Percentiles rank a stretch among this genome's conserved stretches.
Conservation (phyloP, 2,329 filamentous ascomycete genomes). For the Fonsecaea erecta region DNA sequence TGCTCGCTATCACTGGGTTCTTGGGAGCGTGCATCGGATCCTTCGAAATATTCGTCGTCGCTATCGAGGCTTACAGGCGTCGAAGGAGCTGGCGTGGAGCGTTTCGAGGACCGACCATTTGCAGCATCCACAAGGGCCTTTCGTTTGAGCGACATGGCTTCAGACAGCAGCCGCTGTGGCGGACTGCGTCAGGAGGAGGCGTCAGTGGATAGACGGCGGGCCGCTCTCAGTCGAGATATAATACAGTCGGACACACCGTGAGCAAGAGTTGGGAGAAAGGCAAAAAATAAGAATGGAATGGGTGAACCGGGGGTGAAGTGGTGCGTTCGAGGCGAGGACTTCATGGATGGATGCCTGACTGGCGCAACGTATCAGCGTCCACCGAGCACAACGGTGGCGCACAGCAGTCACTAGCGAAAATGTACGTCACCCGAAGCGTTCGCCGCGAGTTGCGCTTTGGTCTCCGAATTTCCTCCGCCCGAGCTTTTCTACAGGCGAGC, state of each 20-base stretch:
- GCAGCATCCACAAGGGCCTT: conserved; percentile 47
- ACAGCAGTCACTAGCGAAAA: not conserved
- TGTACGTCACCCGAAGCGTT: not conserved
- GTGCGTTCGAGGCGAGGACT: not conserved
- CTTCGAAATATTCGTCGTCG: conserved; percentile 61
- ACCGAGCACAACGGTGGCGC: not conserved
- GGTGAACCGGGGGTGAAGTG: not conserved
- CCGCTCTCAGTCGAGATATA: not conserved
- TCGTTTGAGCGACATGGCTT: conserved; percentile 52
- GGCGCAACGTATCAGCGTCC: not conserved
- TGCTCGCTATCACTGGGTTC: conserved; percentile 51
- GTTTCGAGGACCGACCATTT: conserved; percentile 53
- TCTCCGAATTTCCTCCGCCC: not conserved
- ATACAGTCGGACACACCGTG: not conserved
- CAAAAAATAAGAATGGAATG: not conserved
- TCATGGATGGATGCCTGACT: not conserved
- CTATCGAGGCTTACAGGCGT: conserved; percentile 53
- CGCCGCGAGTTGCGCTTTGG: not conserved
- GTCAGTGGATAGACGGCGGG: conserved; percentile 11
- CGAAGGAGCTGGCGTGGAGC: conserved; percentile 52
- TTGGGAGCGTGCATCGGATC: conserved; percentile 48
- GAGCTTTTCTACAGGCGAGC: conserved; percentile 9
- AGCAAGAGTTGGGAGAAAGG: not conserved
- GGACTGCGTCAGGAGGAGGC: not conserved
- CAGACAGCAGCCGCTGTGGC: conserved; percentile 30